These are phyloP conservation scores for Geranium rotundifolium DNA, from an alignment of 345 rosid species.

Conservation along the genomic window DNA sequence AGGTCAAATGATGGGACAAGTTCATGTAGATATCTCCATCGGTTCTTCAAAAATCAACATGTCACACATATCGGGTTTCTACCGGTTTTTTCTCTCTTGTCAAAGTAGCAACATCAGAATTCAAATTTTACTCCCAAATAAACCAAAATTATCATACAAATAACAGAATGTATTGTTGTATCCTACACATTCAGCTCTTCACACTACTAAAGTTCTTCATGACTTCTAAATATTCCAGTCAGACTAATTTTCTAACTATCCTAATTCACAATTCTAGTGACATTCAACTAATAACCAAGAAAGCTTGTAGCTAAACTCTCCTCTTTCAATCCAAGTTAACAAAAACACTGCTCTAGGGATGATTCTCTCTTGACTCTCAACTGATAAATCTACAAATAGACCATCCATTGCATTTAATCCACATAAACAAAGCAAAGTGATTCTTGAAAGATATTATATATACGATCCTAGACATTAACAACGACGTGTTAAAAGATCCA, in stretches of 20 bases:
- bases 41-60: background rate
- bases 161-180: background rate
- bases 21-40: background rate
- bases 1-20: background rate
- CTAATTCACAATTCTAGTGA: too few relatives aligned
- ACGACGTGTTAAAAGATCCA: too few relatives aligned
- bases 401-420: background rate
- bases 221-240: too few relatives aligned
- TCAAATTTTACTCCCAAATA: background rate
- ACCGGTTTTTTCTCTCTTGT: background rate
- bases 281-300: too few relatives aligned
- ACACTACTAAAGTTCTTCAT: too few relatives aligned
- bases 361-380: background rate
- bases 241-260: too few relatives aligned
- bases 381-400: background rate
- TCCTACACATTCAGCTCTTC: too few relatives aligned
- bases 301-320: background rate
- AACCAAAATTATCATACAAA: background rate
- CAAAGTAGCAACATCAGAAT: background rate
- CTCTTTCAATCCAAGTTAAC: background rate
- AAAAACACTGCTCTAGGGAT: background rate
- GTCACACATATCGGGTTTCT: too few relatives aligned
- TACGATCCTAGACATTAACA: too few relatives aligned
- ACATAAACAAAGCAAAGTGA: background rate
- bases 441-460: too few relatives aligned